Conservation (phyloP, 2,329 filamentous ascomycete genomes). For the Pseudogymnoascus sp. region DNA sequence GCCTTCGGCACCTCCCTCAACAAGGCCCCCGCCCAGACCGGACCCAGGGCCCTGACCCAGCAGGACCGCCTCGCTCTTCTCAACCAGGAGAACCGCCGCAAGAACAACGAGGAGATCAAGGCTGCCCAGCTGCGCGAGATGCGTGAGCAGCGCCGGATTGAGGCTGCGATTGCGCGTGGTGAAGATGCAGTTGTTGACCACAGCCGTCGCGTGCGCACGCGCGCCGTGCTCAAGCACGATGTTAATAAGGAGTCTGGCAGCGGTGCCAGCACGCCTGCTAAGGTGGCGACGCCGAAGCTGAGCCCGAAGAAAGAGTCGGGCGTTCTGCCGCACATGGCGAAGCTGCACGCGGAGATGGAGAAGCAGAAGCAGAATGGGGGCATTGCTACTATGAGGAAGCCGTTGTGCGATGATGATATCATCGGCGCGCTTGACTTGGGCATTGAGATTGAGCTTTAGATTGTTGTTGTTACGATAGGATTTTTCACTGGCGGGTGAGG, state of each 20-base stretch:
- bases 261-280: conserved; percentile 43
- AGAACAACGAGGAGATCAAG: conserved; percentile 83
- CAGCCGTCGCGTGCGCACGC: conserved; percentile 55
- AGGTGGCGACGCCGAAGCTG: conserved; percentile 35
- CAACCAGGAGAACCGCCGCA: conserved; percentile 74
- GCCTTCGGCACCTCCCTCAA: conserved; percentile 62
- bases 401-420: conserved; percentile 83
- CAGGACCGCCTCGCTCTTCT: conserved; percentile 76
- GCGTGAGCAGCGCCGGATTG: conserved; percentile 50
- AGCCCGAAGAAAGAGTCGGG: conserved; percentile 34
- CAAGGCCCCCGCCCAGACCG: conserved; percentile 41
- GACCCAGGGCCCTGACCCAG: conserved; percentile 48
- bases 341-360: conserved; percentile 43
- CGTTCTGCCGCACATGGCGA: conserved; percentile 44
- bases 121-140: conserved; percentile 81
- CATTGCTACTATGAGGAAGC: conserved; percentile 64
- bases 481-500: not conserved
- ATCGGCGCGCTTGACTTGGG: conserved; percentile 83
- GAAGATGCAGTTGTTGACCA: conserved; percentile 51
- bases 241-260: conserved; percentile 40
- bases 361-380: conserved; percentile 30
- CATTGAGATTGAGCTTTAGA: conserved; percentile 65
- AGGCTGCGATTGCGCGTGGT: conserved; percentile 53
- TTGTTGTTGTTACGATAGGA: not conserved
- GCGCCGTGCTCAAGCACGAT: conserved; percentile 60